Evolutionary conservation across 805 yeast species (phyloP).

Genomic region (Myxozyma kluyveri): DNA sequence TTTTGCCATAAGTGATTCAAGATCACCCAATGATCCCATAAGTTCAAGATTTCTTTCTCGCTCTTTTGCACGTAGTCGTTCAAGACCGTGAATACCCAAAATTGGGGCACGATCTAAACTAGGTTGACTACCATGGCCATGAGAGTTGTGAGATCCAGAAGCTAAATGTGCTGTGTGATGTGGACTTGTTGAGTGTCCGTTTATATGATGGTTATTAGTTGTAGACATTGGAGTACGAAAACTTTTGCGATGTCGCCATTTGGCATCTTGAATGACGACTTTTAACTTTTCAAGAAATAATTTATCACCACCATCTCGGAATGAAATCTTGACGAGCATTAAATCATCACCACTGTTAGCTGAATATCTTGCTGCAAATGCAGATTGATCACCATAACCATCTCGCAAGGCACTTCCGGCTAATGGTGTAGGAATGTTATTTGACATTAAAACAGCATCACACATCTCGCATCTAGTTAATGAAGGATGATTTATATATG

Average conservation of each 20-base stretch:
- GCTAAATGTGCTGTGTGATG: background rate
- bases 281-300: constrained; percentile 50
- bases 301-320: constrained; percentile 67
- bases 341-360: constrained; percentile 10
- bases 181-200: background rate
- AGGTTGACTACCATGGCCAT: background rate
- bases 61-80: constrained; percentile 53
- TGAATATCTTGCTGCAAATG: background rate
- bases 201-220: background rate
- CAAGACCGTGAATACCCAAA: constrained; percentile 70
- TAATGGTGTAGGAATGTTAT: constrained; percentile 32
- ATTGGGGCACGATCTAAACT: constrained; percentile 12
- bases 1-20: constrained; percentile 71
- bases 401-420: constrained; percentile 32
- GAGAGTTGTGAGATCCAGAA: too few species aligned
- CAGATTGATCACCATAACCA: constrained; percentile 4
- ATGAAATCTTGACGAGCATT: constrained; percentile 62
- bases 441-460: constrained; percentile 53
- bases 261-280: constrained; percentile 47
- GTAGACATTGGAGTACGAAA: too few species aligned
- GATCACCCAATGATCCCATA: constrained; percentile 69
- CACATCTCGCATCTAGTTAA: constrained; percentile 82
- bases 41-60: constrained; percentile 59
- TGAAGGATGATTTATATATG: constrained; percentile 81
- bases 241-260: constrained; percentile 42